A percentile compares a stretch with the other conserved stretches of the same genome.
Conservation (phyloP, 805 yeast species). For the Candida succiphila region DNA sequence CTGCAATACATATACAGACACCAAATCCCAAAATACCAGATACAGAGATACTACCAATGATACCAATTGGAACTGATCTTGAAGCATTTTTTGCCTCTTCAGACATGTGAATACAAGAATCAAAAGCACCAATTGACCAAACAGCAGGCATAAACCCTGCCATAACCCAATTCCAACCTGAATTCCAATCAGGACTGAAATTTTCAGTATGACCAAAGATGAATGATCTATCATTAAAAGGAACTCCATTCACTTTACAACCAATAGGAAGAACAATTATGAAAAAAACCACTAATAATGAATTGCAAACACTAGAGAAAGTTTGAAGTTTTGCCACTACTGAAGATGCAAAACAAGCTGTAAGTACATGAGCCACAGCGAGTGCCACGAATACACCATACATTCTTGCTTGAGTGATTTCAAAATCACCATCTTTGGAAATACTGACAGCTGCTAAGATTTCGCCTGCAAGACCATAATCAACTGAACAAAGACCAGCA, state of each 20-base stretch:
- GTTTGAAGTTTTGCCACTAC: constrained; percentile 51
- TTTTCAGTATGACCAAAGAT: constrained; percentile 48
- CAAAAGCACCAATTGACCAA: constrained; percentile 53
- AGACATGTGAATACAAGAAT: constrained; percentile 35
- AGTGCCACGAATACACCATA: constrained; percentile 64
- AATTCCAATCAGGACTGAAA: constrained; percentile 44
- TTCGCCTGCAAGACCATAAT: constrained; percentile 58
- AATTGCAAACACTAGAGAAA: constrained; percentile 44
- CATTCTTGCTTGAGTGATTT: constrained; percentile 38
- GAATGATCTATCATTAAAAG: constrained; percentile 38
- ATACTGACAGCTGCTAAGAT: constrained; percentile 47
- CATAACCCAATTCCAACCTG: constrained; percentile 49
- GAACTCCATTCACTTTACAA: constrained; percentile 25
- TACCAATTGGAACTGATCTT: constrained; percentile 29
- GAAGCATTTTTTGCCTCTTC: constrained; percentile 33
- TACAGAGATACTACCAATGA: constrained; percentile 29
- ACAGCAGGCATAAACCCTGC: constrained; percentile 47
- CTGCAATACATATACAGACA: constrained; percentile 26
- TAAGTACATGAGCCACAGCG: constrained; percentile 37
- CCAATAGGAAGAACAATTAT: constrained; percentile 62
- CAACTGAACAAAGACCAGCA: constrained; percentile 58
- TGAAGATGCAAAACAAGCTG: constrained; percentile 48
- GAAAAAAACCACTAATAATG: constrained; percentile 40
- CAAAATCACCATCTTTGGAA: constrained; percentile 42
- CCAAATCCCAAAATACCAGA: constrained; percentile 32